Evolutionary conservation across 345 rosid species (phyloP).

Genomic region (Kernera saxatilis): DNA sequence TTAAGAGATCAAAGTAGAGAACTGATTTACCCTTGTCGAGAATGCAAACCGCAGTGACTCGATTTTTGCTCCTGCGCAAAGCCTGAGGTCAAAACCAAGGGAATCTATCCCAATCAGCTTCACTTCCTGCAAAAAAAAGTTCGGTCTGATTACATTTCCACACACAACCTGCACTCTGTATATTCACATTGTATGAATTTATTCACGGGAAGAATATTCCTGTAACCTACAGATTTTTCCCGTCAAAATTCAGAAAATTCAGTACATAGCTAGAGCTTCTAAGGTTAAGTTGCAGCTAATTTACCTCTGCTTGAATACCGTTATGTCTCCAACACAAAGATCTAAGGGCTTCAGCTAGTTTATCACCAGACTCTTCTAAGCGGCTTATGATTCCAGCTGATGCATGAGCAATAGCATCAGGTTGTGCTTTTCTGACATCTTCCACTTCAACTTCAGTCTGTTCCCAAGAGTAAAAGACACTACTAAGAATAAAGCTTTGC

Average conservation of each 20-base stretch:
- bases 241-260: not conserved
- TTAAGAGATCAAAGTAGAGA: not conserved
- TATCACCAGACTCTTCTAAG: constrained; percentile 66
- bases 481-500: constrained; percentile 26
- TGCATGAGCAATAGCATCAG: constrained; percentile 74
- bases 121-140: constrained; percentile 50
- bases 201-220: not conserved
- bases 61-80: constrained; percentile 79
- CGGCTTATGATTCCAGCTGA: constrained; percentile 63
- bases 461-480: constrained; percentile 18
- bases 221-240: not conserved
- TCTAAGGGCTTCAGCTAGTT: constrained; percentile 54
- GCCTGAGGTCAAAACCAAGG: constrained; percentile 75
- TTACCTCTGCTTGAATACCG: constrained; percentile 91
- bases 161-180: not conserved
- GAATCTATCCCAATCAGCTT: constrained; percentile 61
- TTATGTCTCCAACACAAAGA: constrained; percentile 80
- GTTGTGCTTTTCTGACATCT: constrained; percentile 65
- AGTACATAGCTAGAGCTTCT: not conserved
- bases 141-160: not conserved
- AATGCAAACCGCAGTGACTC: constrained; percentile 78
- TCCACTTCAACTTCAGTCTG: constrained; percentile 73
- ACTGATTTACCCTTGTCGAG: constrained; percentile 49
- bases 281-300: not conserved
- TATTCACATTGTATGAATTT: not conserved